These are phyloP conservation scores for Pharnaceum exiguum DNA, from an alignment of 148 eudicot genomes.

Conservation along the genomic window DNA sequence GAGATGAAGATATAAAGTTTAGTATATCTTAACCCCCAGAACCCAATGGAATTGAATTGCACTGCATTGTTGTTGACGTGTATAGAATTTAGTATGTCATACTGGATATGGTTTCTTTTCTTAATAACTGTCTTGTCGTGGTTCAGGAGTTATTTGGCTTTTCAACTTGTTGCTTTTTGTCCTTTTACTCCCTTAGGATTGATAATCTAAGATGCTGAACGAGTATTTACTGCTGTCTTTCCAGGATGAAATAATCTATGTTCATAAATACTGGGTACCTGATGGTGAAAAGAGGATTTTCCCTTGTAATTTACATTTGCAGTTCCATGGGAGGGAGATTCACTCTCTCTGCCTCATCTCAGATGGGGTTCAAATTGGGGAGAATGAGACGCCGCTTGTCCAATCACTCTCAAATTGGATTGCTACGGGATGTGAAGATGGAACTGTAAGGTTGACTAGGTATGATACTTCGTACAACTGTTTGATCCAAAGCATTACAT, in stretches of 20 bases:
- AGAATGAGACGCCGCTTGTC: constrained; percentile 17
- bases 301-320: constrained; percentile 75
- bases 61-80: too few species aligned
- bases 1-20: too few species aligned
- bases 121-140: too few species aligned
- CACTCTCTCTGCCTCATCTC: constrained; percentile 74
- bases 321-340: constrained; percentile 97
- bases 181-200: too few species aligned
- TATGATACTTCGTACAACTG: constrained; percentile 22
- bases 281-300: constrained; percentile 45
- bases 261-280: constrained; percentile 47
- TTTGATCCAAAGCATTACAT: not conserved
- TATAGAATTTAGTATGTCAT: too few species aligned
- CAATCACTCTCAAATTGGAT: constrained; percentile 48
- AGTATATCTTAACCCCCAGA: too few species aligned
- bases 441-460: constrained; percentile 93
- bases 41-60: too few species aligned
- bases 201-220: too few species aligned
- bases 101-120: too few species aligned
- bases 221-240: too few species aligned
- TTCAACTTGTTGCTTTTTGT: not conserved
- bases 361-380: constrained; percentile 21
- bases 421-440: constrained; percentile 97
- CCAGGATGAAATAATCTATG: constrained; percentile 73
- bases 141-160: too few species aligned